Evolutionary conservation across 2,329 filamentous ascomycete genomes (phyloP).

Genomic region (Colletotrichum agaves): DNA sequence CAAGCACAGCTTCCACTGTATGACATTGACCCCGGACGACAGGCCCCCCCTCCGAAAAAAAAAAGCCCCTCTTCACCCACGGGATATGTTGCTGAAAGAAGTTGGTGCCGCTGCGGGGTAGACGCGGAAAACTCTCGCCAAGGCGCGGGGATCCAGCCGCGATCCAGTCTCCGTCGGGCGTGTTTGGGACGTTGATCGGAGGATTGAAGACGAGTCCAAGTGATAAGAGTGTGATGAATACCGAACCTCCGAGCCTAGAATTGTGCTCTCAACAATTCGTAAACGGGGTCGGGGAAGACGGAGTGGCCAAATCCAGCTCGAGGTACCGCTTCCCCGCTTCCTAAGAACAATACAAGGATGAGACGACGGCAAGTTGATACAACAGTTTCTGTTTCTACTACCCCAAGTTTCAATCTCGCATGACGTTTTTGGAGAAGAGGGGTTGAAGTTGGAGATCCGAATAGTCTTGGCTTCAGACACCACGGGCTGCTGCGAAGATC

Average conservation of each 20-base stretch:
- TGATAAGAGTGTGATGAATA: background rate
- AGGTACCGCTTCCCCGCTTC: background rate
- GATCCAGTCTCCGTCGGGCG: conserved; percentile 5
- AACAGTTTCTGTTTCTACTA: background rate
- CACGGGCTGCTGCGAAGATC: background rate
- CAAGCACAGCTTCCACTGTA: conserved; percentile 5
- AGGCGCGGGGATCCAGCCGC: conserved; percentile 24
- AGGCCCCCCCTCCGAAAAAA: conserved; percentile 10
- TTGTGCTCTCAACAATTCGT: background rate
- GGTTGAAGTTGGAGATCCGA: background rate
- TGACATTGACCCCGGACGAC: conserved; percentile 9
- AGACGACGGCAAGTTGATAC: background rate
- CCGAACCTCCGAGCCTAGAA: conserved; percentile 27
- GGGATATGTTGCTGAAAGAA: conserved; percentile 20
- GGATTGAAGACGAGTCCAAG: conserved; percentile 5
- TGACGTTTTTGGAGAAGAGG: conserved; percentile 29
- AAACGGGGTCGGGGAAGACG: conserved; percentile 9
- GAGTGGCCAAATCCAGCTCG: background rate
- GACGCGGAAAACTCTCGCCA: conserved; percentile 25
- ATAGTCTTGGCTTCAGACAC: background rate
- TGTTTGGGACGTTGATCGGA: background rate
- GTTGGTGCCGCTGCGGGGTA: conserved; percentile 32
- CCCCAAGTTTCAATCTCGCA: conserved; percentile 9
- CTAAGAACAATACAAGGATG: background rate
- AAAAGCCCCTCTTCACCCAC: conserved; percentile 22